Percentiles rank a stretch among this genome's conserved stretches.
Evolutionary conservation across 2,329 filamentous ascomycete genomes (phyloP).

Genomic region (Cordyceps javanica): DNA sequence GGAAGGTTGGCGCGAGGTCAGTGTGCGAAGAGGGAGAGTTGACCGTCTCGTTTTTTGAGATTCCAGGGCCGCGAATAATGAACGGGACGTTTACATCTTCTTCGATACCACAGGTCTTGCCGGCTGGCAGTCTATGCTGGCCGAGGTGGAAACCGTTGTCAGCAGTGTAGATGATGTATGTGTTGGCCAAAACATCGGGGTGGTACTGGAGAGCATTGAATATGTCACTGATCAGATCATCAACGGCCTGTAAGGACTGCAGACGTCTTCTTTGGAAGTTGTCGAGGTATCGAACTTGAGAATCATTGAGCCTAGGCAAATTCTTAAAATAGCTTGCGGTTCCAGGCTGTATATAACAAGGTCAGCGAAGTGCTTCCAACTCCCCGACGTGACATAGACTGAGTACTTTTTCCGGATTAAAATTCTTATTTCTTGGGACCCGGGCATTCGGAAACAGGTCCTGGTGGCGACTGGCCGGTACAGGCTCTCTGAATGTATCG

Average conservation of each 20-base stretch:
- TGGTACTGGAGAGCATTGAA: slow-evolving; percentile 27
- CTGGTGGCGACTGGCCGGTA: slow-evolving; percentile 47
- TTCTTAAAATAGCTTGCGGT: slow-evolving; percentile 39
- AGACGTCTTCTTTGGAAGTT: slow-evolving; percentile 36
- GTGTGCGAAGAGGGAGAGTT: slow-evolving; percentile 43
- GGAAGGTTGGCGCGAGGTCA: slow-evolving; percentile 49
- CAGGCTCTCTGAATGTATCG: slow-evolving; percentile 36
- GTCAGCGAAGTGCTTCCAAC: neutral
- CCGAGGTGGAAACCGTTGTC: slow-evolving; percentile 50
- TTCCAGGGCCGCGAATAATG: slow-evolving; percentile 43
- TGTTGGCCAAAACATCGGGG: slow-evolving; percentile 29
- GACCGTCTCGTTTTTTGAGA: slow-evolving; percentile 30
- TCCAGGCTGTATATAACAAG: slow-evolving; percentile 18
- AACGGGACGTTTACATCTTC: slow-evolving; percentile 47
- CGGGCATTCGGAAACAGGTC: slow-evolving; percentile 52
- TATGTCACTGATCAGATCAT: slow-evolving; percentile 37
- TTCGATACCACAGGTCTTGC: slow-evolving; percentile 45
- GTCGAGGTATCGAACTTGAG: slow-evolving; percentile 30
- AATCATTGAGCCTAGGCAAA: slow-evolving; percentile 28
- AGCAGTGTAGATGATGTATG: slow-evolving; percentile 46
- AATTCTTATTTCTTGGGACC: slow-evolving; percentile 58
- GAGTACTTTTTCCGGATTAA: slow-evolving; percentile 50
- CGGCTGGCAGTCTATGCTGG: slow-evolving; percentile 46
- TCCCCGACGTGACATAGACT: neutral
- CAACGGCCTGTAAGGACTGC: slow-evolving; percentile 38